Evolutionary conservation across 345 rosid species (phyloP).

Genomic region (Populus nigra): DNA sequence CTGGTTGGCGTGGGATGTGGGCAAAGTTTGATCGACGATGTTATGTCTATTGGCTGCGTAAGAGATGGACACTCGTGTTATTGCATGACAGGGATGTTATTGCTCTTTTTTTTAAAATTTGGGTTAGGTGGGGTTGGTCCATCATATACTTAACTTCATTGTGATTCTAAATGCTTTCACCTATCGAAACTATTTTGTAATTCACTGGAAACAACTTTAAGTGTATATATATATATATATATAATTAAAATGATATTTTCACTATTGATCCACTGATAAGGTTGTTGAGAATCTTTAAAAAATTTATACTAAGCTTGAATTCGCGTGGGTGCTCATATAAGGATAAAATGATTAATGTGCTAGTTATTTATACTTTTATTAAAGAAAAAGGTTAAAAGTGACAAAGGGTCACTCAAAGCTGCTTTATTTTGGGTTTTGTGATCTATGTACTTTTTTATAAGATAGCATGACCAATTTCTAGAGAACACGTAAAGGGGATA

Average conservation of each 20-base stretch:
- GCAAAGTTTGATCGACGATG: conserved; percentile 10
- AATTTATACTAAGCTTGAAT: no score
- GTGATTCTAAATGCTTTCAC: neutral
- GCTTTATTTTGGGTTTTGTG: no score
- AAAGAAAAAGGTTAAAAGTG: no score
- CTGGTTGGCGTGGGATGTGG: conserved; percentile 10
- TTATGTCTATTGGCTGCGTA: conserved; percentile 2
- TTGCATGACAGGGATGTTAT: neutral
- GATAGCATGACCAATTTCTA: no score
- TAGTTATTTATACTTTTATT: no score
- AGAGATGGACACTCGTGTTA: neutral
- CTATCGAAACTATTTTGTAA: neutral
- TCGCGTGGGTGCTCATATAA: no score
- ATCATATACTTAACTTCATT: neutral
- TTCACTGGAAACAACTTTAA: conserved; percentile 1
- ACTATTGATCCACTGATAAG: neutral
- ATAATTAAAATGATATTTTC: neutral
- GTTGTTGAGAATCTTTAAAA: no score
- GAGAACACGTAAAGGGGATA: no score
- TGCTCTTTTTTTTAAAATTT: neutral
- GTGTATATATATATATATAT: neutral
- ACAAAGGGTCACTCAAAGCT: no score
- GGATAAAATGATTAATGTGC: no score
- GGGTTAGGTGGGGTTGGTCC: conserved; percentile 23
- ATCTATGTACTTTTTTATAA: no score